phyloP scores from a whole-genome alignment of 768 basidiomycete genomes.

The Suillus decipiens region DNA sequence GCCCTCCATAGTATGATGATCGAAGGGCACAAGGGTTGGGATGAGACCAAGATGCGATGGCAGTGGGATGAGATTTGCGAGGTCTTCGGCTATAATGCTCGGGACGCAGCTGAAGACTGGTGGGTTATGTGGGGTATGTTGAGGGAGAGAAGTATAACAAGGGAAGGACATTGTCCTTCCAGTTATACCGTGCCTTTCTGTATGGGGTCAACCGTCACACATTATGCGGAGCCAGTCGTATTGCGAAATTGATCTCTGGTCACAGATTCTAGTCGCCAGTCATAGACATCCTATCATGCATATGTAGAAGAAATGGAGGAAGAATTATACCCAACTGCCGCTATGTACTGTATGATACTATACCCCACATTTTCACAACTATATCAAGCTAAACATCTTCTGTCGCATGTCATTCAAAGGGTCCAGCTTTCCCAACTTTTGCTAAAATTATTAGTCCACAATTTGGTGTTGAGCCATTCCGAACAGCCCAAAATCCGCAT shows the following conservation, averaged over 20 bases:
- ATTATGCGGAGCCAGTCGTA: background rate
- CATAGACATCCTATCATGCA: background rate
- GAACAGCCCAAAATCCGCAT: background rate
- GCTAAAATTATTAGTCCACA: background rate
- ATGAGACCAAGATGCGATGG: constrained; percentile 48
- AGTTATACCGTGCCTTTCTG: constrained; percentile 3
- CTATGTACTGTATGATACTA: background rate
- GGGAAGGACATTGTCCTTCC: constrained; percentile 1
- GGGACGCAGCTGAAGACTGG: constrained; percentile 65
- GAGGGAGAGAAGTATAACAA: constrained; percentile 37
- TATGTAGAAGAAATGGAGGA: background rate
- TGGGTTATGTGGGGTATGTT: constrained; percentile 62
- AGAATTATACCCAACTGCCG: background rate
- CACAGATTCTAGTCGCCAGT: background rate
- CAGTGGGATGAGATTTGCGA: constrained; percentile 60
- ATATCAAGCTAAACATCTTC: background rate
- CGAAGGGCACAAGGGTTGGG: constrained; percentile 41
- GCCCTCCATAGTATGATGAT: constrained; percentile 26
- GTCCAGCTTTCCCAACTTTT: background rate
- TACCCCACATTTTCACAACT: background rate
- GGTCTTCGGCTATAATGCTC: constrained; percentile 55
- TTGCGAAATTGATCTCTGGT: background rate
- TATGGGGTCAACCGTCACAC: background rate
- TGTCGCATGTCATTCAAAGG: background rate
- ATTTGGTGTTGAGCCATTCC: background rate